phyloP scores from a whole-genome alignment of 306 rosid species.

The Biancaea sappan region DNA sequence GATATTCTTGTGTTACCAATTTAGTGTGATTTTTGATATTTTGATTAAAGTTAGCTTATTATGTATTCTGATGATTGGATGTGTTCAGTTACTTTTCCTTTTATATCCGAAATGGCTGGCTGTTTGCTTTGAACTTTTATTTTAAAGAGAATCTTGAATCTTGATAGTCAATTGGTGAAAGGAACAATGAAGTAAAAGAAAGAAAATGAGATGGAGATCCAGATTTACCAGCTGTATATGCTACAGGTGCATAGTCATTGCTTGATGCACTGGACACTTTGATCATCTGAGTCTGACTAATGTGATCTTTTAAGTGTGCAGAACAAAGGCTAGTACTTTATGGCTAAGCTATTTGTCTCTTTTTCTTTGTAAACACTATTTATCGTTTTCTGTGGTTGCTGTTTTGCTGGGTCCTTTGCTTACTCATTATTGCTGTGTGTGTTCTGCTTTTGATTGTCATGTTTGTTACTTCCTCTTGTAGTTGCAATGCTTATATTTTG shows the following conservation, averaged over 20 bases:
- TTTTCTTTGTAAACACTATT: not conserved
- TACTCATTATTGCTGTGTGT: not conserved
- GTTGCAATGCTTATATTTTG: not conserved
- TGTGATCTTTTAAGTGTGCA: not conserved
- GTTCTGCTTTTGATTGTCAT: not conserved
- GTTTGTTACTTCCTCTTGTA: not conserved
- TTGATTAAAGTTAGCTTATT: not conserved
- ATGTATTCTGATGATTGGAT: not conserved
- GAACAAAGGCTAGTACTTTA: not conserved
- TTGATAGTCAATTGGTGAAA: not conserved
- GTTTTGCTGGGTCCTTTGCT: not conserved
- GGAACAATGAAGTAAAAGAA: not conserved
- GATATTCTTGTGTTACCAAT: not conserved
- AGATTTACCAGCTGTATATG: not conserved
- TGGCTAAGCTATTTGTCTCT: not conserved
- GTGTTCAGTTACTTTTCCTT: not conserved
- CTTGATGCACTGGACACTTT: not conserved
- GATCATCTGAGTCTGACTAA: not conserved
- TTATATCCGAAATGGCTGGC: not conserved
- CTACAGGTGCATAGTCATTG: not conserved
- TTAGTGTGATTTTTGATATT: not conserved
- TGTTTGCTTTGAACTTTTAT: not conserved
- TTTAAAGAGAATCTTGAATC: not conserved
- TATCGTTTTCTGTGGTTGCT: not conserved
- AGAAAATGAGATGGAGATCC: not conserved